phyloP scores from a whole-genome alignment of 2,329 filamentous ascomycete genomes.

The Pyricularia sp. region DNA sequence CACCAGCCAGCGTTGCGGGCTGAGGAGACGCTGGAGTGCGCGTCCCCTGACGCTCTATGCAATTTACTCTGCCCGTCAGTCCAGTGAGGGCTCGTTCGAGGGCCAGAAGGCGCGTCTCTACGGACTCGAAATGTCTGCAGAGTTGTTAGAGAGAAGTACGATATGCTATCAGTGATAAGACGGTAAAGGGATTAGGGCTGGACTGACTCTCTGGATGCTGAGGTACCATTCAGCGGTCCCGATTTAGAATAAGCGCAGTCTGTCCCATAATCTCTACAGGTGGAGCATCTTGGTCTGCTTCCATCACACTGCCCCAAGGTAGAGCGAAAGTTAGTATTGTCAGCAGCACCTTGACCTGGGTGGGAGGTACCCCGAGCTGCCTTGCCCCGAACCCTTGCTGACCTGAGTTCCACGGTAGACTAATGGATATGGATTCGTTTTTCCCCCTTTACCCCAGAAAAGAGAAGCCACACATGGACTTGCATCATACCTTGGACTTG shows the following conservation, averaged over 20 bases:
- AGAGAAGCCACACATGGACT: too few species aligned
- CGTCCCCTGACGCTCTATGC: background rate
- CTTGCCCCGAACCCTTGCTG: background rate
- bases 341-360: background rate
- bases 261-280: conserved; percentile 5
- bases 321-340: background rate
- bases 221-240: background rate
- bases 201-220: background rate
- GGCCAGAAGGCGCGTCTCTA: conserved; percentile 6
- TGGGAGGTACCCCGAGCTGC: background rate
- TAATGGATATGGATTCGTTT: background rate
- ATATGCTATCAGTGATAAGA: background rate
- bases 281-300: conserved; percentile 5
- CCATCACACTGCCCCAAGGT: conserved; percentile 6
- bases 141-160: background rate
- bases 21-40: background rate
- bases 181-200: background rate
- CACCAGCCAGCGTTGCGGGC: background rate
- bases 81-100: conserved; percentile 1
- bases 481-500: background rate
- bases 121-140: conserved; percentile 5
- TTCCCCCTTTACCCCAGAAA: background rate
- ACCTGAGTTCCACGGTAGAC: background rate
- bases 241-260: conserved; percentile 7
- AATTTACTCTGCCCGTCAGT: background rate